These are phyloP conservation scores for Inga leiocalycina DNA, from an alignment of 306 rosid genomes.

Conservation along the genomic window DNA sequence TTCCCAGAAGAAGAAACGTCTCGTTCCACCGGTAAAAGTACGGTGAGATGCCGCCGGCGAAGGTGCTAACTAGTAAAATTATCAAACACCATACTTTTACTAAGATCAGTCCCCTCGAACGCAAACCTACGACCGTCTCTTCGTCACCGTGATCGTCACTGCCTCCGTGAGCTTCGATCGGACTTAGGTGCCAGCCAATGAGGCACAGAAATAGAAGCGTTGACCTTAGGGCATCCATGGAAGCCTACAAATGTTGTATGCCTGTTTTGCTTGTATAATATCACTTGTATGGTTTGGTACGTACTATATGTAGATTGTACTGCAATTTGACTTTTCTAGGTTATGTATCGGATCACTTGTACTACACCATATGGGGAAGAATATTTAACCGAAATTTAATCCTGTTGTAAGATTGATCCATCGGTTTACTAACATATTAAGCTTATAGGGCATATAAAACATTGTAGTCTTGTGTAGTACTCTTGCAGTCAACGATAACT, in stretches of 20 bases:
- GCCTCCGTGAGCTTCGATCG: conserved; percentile 53
- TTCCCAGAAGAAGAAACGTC: conserved; percentile 65
- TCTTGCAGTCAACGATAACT: not conserved
- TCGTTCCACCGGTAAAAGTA: conserved; percentile 75
- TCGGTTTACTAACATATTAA: not conserved
- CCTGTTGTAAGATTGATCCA: not conserved
- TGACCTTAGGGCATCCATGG: conserved; percentile 58
- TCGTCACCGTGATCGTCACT: not conserved
- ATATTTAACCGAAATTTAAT: not conserved
- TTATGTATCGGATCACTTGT: not conserved
- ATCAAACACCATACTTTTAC: conserved; percentile 83
- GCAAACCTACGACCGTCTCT: conserved; percentile 29
- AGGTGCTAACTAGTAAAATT: conserved; percentile 60
- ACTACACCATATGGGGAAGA: not conserved
- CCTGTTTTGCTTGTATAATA: not conserved
- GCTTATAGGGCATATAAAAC: not conserved
- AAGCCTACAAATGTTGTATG: not conserved
- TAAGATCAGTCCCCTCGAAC: conserved; percentile 41
- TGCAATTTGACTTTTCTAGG: conserved; percentile 1
- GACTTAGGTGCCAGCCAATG: conserved; percentile 30
- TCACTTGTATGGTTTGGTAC: not conserved
- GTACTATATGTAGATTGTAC: not conserved
- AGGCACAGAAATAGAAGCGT: conserved; percentile 41
- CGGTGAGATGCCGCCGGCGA: conserved; percentile 64
- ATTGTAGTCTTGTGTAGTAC: not conserved